Evolutionary conservation across 2,329 filamentous ascomycete genomes (phyloP).

Genomic region (Geosmithia morbida): DNA sequence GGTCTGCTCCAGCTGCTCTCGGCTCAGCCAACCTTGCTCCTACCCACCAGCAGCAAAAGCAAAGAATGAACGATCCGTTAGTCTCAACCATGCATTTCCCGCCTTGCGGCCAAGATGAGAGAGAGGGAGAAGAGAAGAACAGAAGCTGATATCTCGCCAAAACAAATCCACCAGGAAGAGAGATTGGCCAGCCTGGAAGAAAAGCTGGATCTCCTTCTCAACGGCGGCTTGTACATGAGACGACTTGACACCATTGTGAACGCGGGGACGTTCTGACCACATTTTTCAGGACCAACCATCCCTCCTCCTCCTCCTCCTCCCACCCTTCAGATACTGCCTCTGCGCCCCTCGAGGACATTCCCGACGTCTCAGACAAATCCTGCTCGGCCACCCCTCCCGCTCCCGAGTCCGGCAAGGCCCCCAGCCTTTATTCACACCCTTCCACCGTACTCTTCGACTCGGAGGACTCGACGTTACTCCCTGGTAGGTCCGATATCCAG

Average conservation of each 20-base stretch:
- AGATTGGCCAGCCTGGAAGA: constrained; percentile 34
- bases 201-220: constrained; percentile 34
- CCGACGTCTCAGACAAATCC: constrained; percentile 1
- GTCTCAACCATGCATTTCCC: constrained; percentile 5
- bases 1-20: constrained; percentile 32
- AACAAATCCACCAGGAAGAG: constrained; percentile 24
- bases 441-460: constrained; percentile 12
- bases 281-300: constrained; percentile 13
- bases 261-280: constrained; percentile 12
- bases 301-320: neutral
- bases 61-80: constrained; percentile 28
- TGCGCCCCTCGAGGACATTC: neutral
- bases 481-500: constrained; percentile 16
- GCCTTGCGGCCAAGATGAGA: no score
- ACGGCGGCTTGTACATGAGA: constrained; percentile 18
- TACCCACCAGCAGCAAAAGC: constrained; percentile 23
- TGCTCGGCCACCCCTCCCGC: constrained; percentile 2
- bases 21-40: constrained; percentile 30
- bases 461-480: constrained; percentile 13
- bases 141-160: neutral
- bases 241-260: neutral
- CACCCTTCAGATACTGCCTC: neutral
- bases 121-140: neutral
- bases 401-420: neutral
- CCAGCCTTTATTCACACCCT: constrained; percentile 7